Evolutionary conservation across 768 basidiomycete genomes (phyloP), one percentile per base, ranked within the genome.

Genomic region (Tulasnella sp.): DNA sequence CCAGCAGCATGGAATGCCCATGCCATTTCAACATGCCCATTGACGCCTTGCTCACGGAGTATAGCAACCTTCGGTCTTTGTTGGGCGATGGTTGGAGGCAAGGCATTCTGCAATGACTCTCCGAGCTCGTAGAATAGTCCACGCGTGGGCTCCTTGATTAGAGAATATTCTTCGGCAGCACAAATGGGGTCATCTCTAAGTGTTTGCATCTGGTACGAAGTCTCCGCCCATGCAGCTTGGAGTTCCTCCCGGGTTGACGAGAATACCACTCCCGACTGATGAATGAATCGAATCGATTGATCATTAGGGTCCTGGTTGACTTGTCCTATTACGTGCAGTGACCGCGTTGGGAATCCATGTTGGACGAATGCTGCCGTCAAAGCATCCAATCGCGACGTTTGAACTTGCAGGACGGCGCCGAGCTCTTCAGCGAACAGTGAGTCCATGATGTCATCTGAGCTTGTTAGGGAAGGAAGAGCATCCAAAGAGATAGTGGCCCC

Each of bases 11-110:
- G 88, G 86, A 99, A 99, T 37, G 96, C 90, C 95, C 96, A 99
- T 0, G 93, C 98, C 98, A 99, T 98, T 86, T 99, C 98, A 40
- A 94, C 87, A 73, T 99, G 96, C 2, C 98, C 98, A 83, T 99
- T 99, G 79, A 99, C 96, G 79, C 98, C 98, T 83, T 99, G 98
- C 84, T 99, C 98, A 73, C 98, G 92, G 40, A 99, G 88, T 81
- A 99, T 95, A 32, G 96, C 97, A 39, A 99, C 94, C 83, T 90
- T 92, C 10, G 98, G 98, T 0, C 92, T 90, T 73, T 83, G 84
- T 11, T 40, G 20, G 2, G 57, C 23, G 23, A 81, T 40, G 3
- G 51, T 71, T 35, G 70, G 35, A 32, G 82, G 81, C 6, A 82
- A 86, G 70, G 74, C 85, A 82, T 74, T 72, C 79, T 71, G 80